phyloP scores from a whole-genome alignment of 2,329 filamentous ascomycete species.

The Colletotrichum horii region DNA sequence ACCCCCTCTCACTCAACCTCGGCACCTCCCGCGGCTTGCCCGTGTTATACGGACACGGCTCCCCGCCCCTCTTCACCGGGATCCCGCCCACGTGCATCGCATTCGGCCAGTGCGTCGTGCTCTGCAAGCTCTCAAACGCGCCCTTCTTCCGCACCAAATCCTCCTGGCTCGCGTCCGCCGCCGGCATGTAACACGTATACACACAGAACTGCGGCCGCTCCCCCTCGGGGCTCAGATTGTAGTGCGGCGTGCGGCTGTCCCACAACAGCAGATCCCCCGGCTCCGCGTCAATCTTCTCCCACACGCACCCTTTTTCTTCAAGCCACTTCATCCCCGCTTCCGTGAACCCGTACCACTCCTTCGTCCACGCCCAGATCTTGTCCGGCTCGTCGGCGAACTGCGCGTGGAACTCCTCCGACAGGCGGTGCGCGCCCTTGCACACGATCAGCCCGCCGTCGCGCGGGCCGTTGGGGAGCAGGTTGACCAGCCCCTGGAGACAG shows the following conservation, averaged over 20 bases:
- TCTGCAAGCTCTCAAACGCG: slow-evolving; percentile 27
- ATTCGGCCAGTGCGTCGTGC: slow-evolving; percentile 35
- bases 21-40: slow-evolving; percentile 26
- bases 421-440: slow-evolving; percentile 5
- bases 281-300: slow-evolving; percentile 33
- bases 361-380: slow-evolving; percentile 28
- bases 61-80: background rate
- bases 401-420: slow-evolving; percentile 24
- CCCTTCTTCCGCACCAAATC: slow-evolving; percentile 19
- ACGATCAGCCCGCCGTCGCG: slow-evolving; percentile 1
- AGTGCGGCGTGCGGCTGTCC: slow-evolving; percentile 28
- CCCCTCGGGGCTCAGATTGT: slow-evolving; percentile 17
- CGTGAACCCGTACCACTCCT: slow-evolving; percentile 23
- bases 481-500: background rate
- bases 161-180: slow-evolving; percentile 23
- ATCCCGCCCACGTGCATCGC: slow-evolving; percentile 6
- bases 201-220: slow-evolving; percentile 23
- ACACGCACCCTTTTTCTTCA: slow-evolving; percentile 14
- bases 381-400: background rate
- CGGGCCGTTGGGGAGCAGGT: background rate
- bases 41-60: slow-evolving; percentile 3
- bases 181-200: slow-evolving; percentile 27
- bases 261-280: slow-evolving; percentile 40
- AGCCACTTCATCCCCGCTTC: slow-evolving; percentile 23
- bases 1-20: slow-evolving; percentile 22